Percentiles rank a stretch among this genome's conserved stretches.
Conservation (phyloP, 2,329 filamentous ascomycete species). For the Ophiocordyceps camponoti-saundersi region DNA sequence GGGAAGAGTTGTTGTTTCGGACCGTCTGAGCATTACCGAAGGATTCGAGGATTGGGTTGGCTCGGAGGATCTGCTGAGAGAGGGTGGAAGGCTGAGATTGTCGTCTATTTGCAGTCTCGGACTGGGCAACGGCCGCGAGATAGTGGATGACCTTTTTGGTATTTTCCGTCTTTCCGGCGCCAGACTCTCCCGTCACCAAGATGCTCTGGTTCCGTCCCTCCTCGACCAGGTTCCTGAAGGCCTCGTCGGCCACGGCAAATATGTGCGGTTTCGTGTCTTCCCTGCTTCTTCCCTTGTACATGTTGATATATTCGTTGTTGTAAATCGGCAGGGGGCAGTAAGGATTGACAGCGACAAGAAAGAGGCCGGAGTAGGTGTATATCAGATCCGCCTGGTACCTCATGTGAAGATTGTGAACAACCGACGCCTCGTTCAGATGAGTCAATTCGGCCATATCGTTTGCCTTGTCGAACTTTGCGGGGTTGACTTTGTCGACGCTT, state of each 20-base stretch:
- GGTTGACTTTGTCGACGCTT: constrained; percentile 95
- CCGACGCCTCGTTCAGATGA: constrained; percentile 91
- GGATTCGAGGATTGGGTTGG: constrained; percentile 92
- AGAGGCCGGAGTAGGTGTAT: constrained; percentile 94
- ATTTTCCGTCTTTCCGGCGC: constrained; percentile 96
- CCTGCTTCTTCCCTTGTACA: constrained; percentile 82
- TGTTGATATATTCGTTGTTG: constrained; percentile 89
- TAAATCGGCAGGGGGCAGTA: constrained; percentile 94
- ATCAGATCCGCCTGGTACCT: constrained; percentile 93
- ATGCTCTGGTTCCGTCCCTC: constrained; percentile 96
- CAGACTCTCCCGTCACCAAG: constrained; percentile 91
- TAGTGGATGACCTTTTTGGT: constrained; percentile 99
- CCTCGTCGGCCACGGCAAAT: constrained; percentile 92
- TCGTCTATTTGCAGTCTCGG: constrained; percentile 52
- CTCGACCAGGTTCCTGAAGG: constrained; percentile 87
- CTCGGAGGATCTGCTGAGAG: constrained; percentile 88
- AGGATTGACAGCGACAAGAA: constrained; percentile 92
- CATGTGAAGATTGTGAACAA: constrained; percentile 91
- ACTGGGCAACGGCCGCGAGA: constrained; percentile 78
- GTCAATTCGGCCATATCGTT: constrained; percentile 99
- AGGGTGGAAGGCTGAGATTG: constrained; percentile 59
- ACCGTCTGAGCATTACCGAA: constrained; percentile 98
- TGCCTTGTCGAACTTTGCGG: constrained; percentile 97
- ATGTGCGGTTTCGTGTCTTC: constrained; percentile 97
- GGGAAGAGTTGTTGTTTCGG: constrained; percentile 93